Conservation (phyloP, 495 filamentous ascomycete genomes). For the Rostrohypoxylon terebratum region DNA sequence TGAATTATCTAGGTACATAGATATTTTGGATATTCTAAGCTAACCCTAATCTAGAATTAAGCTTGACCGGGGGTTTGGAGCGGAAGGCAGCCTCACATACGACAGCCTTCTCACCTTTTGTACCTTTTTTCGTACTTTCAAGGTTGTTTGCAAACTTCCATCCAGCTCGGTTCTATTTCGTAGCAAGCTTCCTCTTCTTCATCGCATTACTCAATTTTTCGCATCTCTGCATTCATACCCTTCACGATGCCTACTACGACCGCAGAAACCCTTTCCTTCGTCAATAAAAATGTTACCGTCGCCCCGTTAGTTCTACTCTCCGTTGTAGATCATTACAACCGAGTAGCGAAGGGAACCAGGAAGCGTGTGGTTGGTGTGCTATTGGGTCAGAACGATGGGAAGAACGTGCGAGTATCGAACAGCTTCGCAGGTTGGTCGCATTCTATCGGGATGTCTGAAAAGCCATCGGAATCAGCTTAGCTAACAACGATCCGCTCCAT, state of each 20-base stretch:
- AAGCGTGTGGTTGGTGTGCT: constrained; percentile 97
- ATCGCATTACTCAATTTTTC: constrained; percentile 19
- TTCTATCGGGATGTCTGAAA: background rate
- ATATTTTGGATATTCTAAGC: background rate
- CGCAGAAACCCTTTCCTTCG: constrained; percentile 91
- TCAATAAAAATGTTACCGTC: constrained; percentile 93
- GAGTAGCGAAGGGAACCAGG: constrained; percentile 79
- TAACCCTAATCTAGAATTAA: constrained; percentile 39
- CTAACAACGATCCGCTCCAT: constrained; percentile 20
- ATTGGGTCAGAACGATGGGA: constrained; percentile 93
- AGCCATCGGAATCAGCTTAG: constrained; percentile 13
- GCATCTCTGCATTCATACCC: background rate
- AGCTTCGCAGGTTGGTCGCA: constrained; percentile 87
- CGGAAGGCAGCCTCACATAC: constrained; percentile 47
- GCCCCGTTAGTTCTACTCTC: constrained; percentile 97
- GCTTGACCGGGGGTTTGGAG: constrained; percentile 36
- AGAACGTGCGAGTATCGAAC: constrained; percentile 96
- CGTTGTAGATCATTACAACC: constrained; percentile 97
- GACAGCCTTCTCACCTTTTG: constrained; percentile 36
- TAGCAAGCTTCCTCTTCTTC: constrained; percentile 24
- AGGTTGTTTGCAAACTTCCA: constrained; percentile 21
- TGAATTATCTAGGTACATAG: background rate
- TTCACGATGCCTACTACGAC: constrained; percentile 90
- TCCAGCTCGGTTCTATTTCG: constrained; percentile 17
- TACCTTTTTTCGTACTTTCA: background rate